phyloP scores from a whole-genome alignment of 78 protist species.

The Emiliania huxleyi region DNA sequence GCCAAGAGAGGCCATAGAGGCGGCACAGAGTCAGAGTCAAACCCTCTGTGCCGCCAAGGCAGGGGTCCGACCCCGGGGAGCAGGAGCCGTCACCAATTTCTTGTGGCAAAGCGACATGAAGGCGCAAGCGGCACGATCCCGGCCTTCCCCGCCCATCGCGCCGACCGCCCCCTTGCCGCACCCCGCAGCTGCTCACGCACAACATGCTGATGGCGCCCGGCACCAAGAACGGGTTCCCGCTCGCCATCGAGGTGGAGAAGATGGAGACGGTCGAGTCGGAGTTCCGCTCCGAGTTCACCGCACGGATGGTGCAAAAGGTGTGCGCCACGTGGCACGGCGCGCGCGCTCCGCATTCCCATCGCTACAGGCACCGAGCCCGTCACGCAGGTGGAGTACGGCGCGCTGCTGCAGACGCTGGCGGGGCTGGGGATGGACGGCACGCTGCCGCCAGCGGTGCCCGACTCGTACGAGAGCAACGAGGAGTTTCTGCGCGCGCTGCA shows the following conservation, averaged over 20 bases:
- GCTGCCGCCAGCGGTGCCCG: neutral
- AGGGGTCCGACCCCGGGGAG: too few species aligned
- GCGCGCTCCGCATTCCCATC: too few species aligned
- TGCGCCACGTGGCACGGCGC: too few species aligned
- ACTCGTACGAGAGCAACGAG: neutral
- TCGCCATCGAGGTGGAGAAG: neutral
- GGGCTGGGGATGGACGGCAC: neutral
- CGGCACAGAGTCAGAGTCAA: too few species aligned
- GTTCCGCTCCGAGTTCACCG: slow-evolving; percentile 2
- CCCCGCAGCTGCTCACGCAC: slow-evolving; percentile 36
- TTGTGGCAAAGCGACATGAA: too few species aligned
- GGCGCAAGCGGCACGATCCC: too few species aligned
- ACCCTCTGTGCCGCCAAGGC: too few species aligned
- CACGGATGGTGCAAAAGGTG: neutral
- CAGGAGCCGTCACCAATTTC: too few species aligned
- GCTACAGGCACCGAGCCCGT: too few species aligned
- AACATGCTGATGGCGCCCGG: slow-evolving; percentile 16
- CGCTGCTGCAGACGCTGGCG: neutral
- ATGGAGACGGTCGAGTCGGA: neutral
- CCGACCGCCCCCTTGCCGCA: too few species aligned
- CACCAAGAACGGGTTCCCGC: slow-evolving; percentile 7
- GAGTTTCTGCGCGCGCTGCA: slow-evolving; percentile 17
- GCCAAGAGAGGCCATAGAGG: too few species aligned
- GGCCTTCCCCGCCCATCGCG: too few species aligned
- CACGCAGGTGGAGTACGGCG: neutral